phyloP scores from a whole-genome alignment of 352 stramenopile species.

The Phytophthora pinifolia region DNA sequence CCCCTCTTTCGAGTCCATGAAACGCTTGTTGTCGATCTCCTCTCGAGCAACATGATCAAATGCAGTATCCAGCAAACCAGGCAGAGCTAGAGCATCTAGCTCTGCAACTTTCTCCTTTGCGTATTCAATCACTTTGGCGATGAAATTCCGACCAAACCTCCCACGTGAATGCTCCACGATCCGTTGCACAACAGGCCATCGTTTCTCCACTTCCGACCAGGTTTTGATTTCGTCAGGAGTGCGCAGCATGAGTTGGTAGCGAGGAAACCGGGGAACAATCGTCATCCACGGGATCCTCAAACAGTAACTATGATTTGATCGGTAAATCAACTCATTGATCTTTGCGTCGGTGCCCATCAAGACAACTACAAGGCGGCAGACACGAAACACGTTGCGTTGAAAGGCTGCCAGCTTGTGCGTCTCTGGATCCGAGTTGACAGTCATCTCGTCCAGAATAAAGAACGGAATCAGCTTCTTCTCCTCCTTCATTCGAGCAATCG shows the following conservation, averaged over 20 bases:
- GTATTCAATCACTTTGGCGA: not conserved
- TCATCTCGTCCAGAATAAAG: slow-evolving; percentile 19
- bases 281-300: not conserved
- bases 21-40: too few relatives aligned
- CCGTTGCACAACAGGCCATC: slow-evolving; percentile 1
- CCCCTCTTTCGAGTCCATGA: too few relatives aligned
- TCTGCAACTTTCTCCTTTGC: too few relatives aligned
- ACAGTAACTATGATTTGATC: not conserved
- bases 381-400: slow-evolving; percentile 33
- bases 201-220: not conserved
- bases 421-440: not conserved
- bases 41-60: too few relatives aligned
- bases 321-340: slow-evolving; percentile 9
- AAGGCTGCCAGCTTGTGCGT: slow-evolving; percentile 19
- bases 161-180: slow-evolving; percentile 12
- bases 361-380: slow-evolving; percentile 25
- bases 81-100: too few relatives aligned
- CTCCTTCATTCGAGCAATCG: not conserved
- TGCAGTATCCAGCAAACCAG: too few relatives aligned
- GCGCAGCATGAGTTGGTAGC: not conserved
- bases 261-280: slow-evolving; percentile 9
- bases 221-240: not conserved
- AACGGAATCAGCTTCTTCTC: slow-evolving; percentile 4
- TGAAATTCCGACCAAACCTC: slow-evolving; percentile 9
- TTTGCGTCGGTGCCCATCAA: slow-evolving; percentile 29